Base-by-base conservation (phyloP, 208 protist genomes). In the Crithidia brevicula region DNA sequence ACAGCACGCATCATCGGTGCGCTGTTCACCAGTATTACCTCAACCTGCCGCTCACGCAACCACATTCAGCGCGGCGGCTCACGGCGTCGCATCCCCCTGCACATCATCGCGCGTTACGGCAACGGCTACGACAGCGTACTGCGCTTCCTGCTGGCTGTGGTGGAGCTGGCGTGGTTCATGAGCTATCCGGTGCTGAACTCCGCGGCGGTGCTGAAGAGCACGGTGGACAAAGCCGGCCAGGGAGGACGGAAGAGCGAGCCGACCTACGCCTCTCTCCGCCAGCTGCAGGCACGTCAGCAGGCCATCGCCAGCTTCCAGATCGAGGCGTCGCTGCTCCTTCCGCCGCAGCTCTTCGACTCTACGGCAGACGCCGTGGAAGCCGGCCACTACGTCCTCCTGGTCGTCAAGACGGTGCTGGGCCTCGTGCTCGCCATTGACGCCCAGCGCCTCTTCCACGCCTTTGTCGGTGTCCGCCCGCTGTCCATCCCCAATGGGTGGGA, bases 361-460 rank as follows among this genome's bases (percentile, higher is more conserved):
- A 36, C 69, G 11, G 47, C 53, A 16, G 45, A 72, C 27, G 42
- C 63, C 42, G n/a, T 73, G 25, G 60, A 27, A 6, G 49, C 73
- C 7, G 52, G 75, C 2, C 59, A 38, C 11, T 34, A 62, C 56
- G 56, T 77, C 38, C 40, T 82, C 28, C 10, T 77, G n/a, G 50
- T 79, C 13, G 77, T 86, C 47, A 69, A 79, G 67, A 34, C 72
- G 33, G 62, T 89, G 8, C 67, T 89, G 4, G 68, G 66, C 27
- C 2, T 82, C 15, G 69, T 75, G 36, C 77, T 74, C 10, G 72
- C 84, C 10, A 43, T 90, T 11, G 81, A 77, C 46, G 72, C 77
- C 40, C 81, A 88, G 69, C 82, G 84, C 11, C 67, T 90, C 25
- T 86, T 90, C 50, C 69, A 93, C 77, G 87, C 82, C 9, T 45